Conservation (phyloP, 2,329 filamentous ascomycete genomes). For the Aspergillus sp. region DNA sequence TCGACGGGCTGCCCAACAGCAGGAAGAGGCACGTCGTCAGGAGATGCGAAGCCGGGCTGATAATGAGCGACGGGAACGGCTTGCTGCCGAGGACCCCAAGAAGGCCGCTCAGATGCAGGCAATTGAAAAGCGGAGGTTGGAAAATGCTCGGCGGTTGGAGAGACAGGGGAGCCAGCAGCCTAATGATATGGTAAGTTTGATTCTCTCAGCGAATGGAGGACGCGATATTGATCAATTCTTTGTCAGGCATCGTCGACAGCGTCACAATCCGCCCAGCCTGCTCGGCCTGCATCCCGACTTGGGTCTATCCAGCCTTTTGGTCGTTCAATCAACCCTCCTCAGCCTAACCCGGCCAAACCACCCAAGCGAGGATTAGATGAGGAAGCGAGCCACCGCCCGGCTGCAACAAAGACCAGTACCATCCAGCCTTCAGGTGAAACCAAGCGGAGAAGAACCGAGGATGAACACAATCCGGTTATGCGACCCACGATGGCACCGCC, state of each 20-base stretch:
- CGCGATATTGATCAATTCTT: background rate
- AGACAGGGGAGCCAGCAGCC: constrained; percentile 45
- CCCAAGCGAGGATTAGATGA: constrained; percentile 73
- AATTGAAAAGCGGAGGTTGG: constrained; percentile 52
- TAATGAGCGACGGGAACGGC: constrained; percentile 48
- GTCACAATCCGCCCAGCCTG: constrained; percentile 47
- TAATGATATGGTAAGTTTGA: constrained; percentile 41
- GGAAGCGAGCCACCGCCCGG: constrained; percentile 50
- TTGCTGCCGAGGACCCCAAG: constrained; percentile 59
- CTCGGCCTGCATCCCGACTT: constrained; percentile 51
- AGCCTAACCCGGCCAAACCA: constrained; percentile 67
- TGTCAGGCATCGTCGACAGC: constrained; percentile 16
- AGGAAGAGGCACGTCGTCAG: constrained; percentile 62
- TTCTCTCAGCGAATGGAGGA: background rate
- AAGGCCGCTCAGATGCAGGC: constrained; percentile 65
- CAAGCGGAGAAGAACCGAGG: constrained; percentile 78
- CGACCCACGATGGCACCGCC: constrained; percentile 76
- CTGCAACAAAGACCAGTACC: constrained; percentile 38
- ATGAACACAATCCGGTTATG: constrained; percentile 62
- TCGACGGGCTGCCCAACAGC: constrained; percentile 61
- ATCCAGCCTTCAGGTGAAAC: constrained; percentile 69
- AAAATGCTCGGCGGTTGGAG: constrained; percentile 47
- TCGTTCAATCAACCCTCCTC: constrained; percentile 62
- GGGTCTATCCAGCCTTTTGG: constrained; percentile 54
- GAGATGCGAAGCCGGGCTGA: constrained; percentile 62